phyloP scores from a whole-genome alignment of 768 basidiomycete genomes.

The Xerocomus spinulosus region DNA sequence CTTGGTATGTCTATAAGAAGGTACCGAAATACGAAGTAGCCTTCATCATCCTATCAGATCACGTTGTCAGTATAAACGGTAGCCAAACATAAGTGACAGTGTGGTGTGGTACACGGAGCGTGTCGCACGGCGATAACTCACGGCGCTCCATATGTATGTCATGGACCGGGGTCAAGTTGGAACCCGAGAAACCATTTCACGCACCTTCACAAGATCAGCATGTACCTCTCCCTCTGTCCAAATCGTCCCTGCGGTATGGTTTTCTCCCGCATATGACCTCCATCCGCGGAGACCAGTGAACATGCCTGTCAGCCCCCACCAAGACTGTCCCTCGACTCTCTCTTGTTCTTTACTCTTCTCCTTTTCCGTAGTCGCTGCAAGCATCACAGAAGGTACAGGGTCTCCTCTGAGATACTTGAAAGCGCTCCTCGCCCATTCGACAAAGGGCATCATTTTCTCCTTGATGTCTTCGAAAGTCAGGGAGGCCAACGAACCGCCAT shows the following conservation, averaged over 20 bases:
- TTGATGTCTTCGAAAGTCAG: conserved; percentile 56
- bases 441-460: conserved; percentile 35
- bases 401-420: conserved; percentile 76
- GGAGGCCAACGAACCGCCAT: conserved; percentile 46
- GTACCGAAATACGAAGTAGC: conserved; percentile 75
- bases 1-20: conserved; percentile 77
- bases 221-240: conserved; percentile 80
- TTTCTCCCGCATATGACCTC: conserved; percentile 30
- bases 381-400: conserved; percentile 37
- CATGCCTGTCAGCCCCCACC: conserved; percentile 59
- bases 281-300: conserved; percentile 59
- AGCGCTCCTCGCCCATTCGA: conserved; percentile 50
- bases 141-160: background rate
- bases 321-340: conserved; percentile 31
- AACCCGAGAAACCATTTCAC: conserved; percentile 20
- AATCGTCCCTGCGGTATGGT: conserved; percentile 36
- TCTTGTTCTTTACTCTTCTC: conserved; percentile 29
- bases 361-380: conserved; percentile 25
- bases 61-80: conserved; percentile 9
- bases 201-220: conserved; percentile 69
- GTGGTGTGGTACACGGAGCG: background rate
- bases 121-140: conserved; percentile 1
- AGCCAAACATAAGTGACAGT: conserved; percentile 1
- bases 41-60: conserved; percentile 57
- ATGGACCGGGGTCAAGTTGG: background rate